Base-by-base conservation (phyloP, 1,284 basidiomycete species). In the Ganoderma meredithae region DNA sequence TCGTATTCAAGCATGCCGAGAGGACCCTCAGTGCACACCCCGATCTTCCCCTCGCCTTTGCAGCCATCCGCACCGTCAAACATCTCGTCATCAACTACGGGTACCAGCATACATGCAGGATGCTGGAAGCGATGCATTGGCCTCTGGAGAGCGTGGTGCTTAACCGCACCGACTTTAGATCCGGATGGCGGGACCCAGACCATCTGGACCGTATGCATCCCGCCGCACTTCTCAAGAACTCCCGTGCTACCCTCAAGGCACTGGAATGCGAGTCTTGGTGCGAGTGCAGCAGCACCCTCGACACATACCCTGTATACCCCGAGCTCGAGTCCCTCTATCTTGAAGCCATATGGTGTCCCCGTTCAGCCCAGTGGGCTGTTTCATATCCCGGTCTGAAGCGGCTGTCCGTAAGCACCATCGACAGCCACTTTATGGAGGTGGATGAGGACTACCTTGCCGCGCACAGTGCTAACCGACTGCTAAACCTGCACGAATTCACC, bases 91-190 rank as follows among this genome's bases (percentile, higher is more conserved):
- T 68, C 33, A 25, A 62, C 3, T 31, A 43, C n/a, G 67, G 58
- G 17, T 64, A 62, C 31, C 67, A 64, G 40, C 63, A 68, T 36
- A 56, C 67, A 0, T 68, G 67, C 36, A 41, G 67, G 22, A 64
- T 68, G 67, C 15, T 68, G 17, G 67, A 64, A 36, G 62, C 67
- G 9, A 62, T 64, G 67, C 67, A 41, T 17, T 68, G 67, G 67
- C 63, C 67, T 13, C 59, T 68, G 3, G 67, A 68, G 40, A 62
- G 10, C 9, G 59, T 31, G 7, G 44, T 25, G 5, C 36, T 68
- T 15, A 25, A 53, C 33, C 53, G 49, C 41, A 19, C 65, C 1
- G 52, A 31, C 2, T 64, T 62, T 36, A 27, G 8, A 7, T 13
- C n/a, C 4, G 31, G 33, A 9, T 68, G 67, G 67, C 25, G n/a